Percentiles rank a stretch among this genome's conserved stretches.
phyloP scores from a whole-genome alignment of 768 basidiomycete species.

The Russula olivacea region DNA sequence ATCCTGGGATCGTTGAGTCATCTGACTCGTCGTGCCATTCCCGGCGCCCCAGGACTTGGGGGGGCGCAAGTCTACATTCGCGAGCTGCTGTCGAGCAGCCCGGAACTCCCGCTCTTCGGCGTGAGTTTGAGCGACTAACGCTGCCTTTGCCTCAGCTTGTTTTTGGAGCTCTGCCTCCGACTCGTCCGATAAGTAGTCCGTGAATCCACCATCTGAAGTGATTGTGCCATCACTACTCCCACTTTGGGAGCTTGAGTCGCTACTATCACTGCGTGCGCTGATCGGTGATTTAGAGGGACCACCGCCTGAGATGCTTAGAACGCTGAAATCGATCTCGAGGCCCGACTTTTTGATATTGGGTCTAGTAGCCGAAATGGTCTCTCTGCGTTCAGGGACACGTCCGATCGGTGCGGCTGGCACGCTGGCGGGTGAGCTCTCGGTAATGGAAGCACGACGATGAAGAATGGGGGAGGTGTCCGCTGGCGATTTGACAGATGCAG shows the following conservation, averaged over 20 bases:
- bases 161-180: slow-evolving; percentile 85
- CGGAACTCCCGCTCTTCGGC: slow-evolving; percentile 78
- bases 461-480: slow-evolving; percentile 26
- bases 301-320: slow-evolving; percentile 34
- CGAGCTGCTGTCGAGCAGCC: slow-evolving; percentile 72
- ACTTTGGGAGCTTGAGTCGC: slow-evolving; percentile 46
- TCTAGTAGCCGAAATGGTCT: slow-evolving; percentile 23
- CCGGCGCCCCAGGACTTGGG: slow-evolving; percentile 67
- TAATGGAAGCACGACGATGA: slow-evolving; percentile 26
- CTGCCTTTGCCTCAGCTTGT: slow-evolving; percentile 77
- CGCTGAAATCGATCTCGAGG: slow-evolving; percentile 38
- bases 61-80: slow-evolving; percentile 65
- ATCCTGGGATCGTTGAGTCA: slow-evolving; percentile 22
- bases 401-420: slow-evolving; percentile 2
- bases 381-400: slow-evolving; percentile 25
- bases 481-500: slow-evolving; percentile 29
- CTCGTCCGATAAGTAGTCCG: slow-evolving; percentile 87
- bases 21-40: slow-evolving; percentile 9
- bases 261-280: slow-evolving; percentile 51
- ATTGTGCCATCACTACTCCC: slow-evolving; percentile 65
- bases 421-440: slow-evolving; percentile 14
- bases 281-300: slow-evolving; percentile 27
- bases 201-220: slow-evolving; percentile 82
- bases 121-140: slow-evolving; percentile 70
- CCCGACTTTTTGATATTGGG: slow-evolving; percentile 24